Conservation (phyloP, 2,329 filamentous ascomycete genomes). For the Ophiostoma sp. region DNA sequence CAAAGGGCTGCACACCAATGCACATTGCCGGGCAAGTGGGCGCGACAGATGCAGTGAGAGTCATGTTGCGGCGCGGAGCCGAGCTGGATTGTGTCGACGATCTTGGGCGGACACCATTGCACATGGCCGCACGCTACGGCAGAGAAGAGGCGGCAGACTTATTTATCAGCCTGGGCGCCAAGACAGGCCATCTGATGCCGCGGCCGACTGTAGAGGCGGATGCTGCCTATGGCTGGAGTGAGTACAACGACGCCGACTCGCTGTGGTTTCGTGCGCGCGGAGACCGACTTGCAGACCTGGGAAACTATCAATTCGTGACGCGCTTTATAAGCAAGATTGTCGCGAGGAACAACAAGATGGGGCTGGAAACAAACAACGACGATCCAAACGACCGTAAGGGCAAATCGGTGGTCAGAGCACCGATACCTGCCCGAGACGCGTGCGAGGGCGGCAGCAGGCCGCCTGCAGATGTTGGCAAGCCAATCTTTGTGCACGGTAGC, state of each 20-base stretch:
- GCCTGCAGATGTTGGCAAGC: not conserved
- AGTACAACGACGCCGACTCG: not conserved
- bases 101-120: not conserved
- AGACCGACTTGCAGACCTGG: conserved; percentile 5
- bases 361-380: not conserved
- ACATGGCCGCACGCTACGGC: not conserved
- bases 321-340: not conserved
- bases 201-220: not conserved
- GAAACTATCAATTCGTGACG: not conserved
- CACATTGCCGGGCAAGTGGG: conserved; percentile 3
- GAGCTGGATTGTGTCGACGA: not conserved
- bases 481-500: not conserved
- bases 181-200: not conserved
- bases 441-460: not conserved
- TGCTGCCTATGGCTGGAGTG: not conserved
- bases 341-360: not conserved
- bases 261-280: not conserved
- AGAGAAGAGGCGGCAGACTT: not conserved
- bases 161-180: not conserved
- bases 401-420: not conserved
- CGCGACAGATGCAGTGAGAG: not conserved
- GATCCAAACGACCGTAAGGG: not conserved
- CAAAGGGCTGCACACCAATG: conserved; percentile 1
- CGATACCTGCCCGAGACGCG: not conserved
- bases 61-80: not conserved